phyloP scores from a whole-genome alignment of 2,329 filamentous ascomycete genomes.

The Nemania diffusa region DNA sequence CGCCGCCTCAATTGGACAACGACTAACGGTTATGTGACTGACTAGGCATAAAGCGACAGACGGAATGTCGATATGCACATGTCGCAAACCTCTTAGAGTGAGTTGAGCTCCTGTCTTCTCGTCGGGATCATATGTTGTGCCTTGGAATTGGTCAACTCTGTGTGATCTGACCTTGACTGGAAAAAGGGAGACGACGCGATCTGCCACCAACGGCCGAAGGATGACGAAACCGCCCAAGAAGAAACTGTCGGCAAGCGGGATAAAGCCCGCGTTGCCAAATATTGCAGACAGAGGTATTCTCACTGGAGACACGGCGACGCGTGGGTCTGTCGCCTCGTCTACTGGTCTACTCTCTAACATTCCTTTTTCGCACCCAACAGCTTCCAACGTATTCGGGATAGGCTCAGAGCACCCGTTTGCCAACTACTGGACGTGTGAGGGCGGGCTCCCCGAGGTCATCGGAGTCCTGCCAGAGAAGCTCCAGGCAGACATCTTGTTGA shows the following conservation, averaged over 20 bases:
- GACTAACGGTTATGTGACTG: slow-evolving; percentile 44
- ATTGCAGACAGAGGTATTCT: slow-evolving; percentile 65
- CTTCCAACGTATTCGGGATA: slow-evolving; percentile 83
- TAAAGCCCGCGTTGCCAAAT: slow-evolving; percentile 60
- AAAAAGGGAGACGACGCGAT: slow-evolving; percentile 66
- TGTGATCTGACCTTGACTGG: slow-evolving; percentile 28
- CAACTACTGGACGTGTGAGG: slow-evolving; percentile 86
- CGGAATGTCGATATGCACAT: slow-evolving; percentile 78
- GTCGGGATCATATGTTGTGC: neutral
- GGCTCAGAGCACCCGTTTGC: slow-evolving; percentile 82
- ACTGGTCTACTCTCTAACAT: slow-evolving; percentile 76
- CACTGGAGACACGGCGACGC: slow-evolving; percentile 57
- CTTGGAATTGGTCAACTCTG: slow-evolving; percentile 17
- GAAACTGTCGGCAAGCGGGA: slow-evolving; percentile 53
- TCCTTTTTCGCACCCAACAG: slow-evolving; percentile 75
- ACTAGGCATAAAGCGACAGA: slow-evolving; percentile 78
- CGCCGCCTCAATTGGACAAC: slow-evolving; percentile 16
- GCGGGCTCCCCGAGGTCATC: slow-evolving; percentile 79
- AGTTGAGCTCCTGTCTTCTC: slow-evolving; percentile 47
- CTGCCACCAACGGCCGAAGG: slow-evolving; percentile 81
- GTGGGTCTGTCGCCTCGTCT: slow-evolving; percentile 65
- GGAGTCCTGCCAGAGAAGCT: slow-evolving; percentile 79
- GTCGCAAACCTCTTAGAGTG: slow-evolving; percentile 82
- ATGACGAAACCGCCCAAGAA: slow-evolving; percentile 88
- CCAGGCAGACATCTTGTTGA: slow-evolving; percentile 76